These are phyloP conservation scores for Kokia cookei DNA, from an alignment of 441 rosid species.

Conservation along the genomic window DNA sequence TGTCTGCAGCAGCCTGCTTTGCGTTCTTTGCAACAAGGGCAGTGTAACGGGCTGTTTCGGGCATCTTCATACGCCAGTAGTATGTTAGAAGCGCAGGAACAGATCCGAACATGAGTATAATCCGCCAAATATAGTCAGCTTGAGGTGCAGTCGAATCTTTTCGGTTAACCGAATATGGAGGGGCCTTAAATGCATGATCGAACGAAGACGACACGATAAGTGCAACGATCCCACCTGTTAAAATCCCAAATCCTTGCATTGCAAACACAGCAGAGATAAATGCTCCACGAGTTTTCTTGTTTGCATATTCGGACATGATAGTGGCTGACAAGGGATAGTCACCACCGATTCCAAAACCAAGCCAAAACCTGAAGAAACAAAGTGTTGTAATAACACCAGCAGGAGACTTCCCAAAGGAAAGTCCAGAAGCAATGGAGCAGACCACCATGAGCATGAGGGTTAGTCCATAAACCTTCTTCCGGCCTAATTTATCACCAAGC, in stretches of 20 bases:
- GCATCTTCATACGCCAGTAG: conserved; percentile 17
- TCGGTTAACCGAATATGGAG: background rate
- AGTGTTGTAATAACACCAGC: background rate
- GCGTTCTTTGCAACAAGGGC: conserved; percentile 6
- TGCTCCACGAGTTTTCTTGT: conserved; percentile 12
- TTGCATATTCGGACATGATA: conserved; percentile 10
- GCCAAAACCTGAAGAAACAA: conserved; percentile 15
- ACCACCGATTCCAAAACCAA: conserved; percentile 10
- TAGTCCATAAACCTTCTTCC: background rate
- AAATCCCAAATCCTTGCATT: conserved; percentile 11
- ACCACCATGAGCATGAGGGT: conserved; percentile 6
- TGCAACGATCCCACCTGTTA: conserved; percentile 1
- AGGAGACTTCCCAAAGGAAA: background rate
- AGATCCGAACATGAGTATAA: conserved; percentile 9
- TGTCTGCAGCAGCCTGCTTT: conserved; percentile 1
- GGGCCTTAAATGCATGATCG: background rate
- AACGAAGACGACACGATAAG: background rate
- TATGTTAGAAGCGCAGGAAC: conserved; percentile 3
- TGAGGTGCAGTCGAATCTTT: background rate
- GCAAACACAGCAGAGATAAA: conserved; percentile 7
- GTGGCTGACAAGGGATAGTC: conserved; percentile 10
- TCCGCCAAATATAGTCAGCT: conserved; percentile 12
- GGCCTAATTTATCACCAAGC: conserved; percentile 8
- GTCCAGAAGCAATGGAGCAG: conserved; percentile 3
- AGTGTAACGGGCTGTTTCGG: conserved; percentile 12